A percentile compares a stretch with the other conserved stretches of the same genome.
Conservation (phyloP, 1,284 basidiomycete species). For the Phellopilus nigrolimitatus region DNA sequence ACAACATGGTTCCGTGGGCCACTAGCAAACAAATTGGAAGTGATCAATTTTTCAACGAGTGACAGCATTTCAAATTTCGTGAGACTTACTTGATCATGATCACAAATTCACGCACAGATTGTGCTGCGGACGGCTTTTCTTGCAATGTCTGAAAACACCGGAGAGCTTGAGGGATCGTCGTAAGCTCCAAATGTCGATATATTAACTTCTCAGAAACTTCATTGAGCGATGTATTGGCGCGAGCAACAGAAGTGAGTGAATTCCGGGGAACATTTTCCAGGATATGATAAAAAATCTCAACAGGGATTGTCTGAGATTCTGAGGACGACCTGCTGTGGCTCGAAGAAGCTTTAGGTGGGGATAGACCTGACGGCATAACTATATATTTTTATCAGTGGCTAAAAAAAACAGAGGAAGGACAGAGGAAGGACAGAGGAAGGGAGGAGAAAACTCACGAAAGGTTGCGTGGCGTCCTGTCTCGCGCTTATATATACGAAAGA, state of each 20-base stretch:
- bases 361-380: neutral
- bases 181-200: constrained; percentile 18
- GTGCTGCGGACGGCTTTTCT: constrained; percentile 12
- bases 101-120: constrained; percentile 18
- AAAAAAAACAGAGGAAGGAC: neutral
- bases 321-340: constrained; percentile 3
- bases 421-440: neutral
- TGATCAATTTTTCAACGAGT: neutral
- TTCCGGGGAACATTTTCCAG: constrained; percentile 14
- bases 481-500: neutral
- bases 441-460: neutral
- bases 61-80: neutral
- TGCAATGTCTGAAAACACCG: constrained; percentile 17
- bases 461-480: neutral
- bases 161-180: constrained; percentile 12
- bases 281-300: constrained; percentile 20
- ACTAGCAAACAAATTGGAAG: too few relatives aligned
- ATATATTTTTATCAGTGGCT: neutral
- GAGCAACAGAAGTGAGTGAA: constrained; percentile 14
- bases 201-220: constrained; percentile 18
- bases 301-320: constrained; percentile 4
- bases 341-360: neutral
- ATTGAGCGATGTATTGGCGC: constrained; percentile 15
- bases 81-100: constrained; percentile 17
- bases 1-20: constrained; percentile 5